Evolutionary conservation across 2,329 filamentous ascomycete genomes (phyloP), one percentile per base, ranked within the genome.

Genomic region (Aspergillus carbonarius): DNA sequence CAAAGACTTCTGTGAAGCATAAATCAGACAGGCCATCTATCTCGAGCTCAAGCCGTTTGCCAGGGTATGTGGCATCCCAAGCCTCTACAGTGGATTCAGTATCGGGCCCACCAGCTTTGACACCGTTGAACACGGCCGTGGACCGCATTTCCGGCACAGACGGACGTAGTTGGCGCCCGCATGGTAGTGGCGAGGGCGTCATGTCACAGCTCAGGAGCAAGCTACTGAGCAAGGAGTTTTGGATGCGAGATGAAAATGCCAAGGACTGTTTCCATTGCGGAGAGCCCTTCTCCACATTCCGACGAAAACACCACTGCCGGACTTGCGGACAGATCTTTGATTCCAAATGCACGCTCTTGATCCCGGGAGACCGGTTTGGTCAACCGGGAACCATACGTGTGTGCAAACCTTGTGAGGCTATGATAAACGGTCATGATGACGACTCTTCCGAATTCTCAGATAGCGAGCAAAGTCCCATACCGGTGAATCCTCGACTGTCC

Each of bases 201-300:
- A 71, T 83, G 55, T 78, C 79, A 51, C 88, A 90, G 66, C 89
- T 96, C 81, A 87, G 89, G 62, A 90, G 91, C 68, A 92, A 93
- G 70, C 88, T 99, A 7, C 79, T 98, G 47, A 96, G 91, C 72
- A 95, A 93, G 70, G 93, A 98, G 66, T 98, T 96, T 68, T 98
- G 93, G 95, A 99, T 99, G 95, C 91, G 92, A 60, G 95, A 99
- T 72, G 95, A 98, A 70, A 97, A 96, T 62, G 96, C 93, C 60
- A 98, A 96, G 72, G 93, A 97, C 68, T 99, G 95, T 70, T 99
- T 97, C 72, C 85, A 91, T 46, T 99, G 95, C 69, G 91, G 91
- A 46, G 89, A 91, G 59, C 85, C 90, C 1, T 99, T 99, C 70
- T 92, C 92, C 0, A 95, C 93, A 1, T 98, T 98, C 72, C 86